Evolutionary conservation across 2,329 filamentous ascomycete genomes (phyloP), one percentile per base, ranked within the genome.

Genomic region (Allantophomopsis cytisporea): DNA sequence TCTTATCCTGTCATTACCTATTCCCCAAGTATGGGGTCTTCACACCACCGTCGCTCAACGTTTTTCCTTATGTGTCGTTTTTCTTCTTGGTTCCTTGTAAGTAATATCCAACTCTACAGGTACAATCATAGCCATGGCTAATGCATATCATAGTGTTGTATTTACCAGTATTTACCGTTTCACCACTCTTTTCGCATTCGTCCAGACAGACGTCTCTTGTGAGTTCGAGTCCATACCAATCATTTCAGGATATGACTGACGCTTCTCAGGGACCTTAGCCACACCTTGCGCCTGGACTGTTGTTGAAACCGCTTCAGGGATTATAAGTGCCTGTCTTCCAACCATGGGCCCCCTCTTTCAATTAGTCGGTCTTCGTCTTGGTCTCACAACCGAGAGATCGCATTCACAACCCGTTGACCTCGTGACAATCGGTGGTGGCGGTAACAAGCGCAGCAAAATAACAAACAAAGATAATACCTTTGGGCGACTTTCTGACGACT

Each of bases 241-340:
- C 50, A 14, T 47, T 56, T 28, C 43, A 43, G 37, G 38, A 41
- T 35, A 49, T 54, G 36, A 48, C 47, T 13, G 21, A 47, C 4
- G 40, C 44, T 35, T 16, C 36, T 4, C 50, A 57, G 58, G 52
- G 51, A 47, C 47, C 13, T 46, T 54, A 36, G 50, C 47, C 32
- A 43, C 51, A 15, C 50, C 52, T 15, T 57, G 57, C 42, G 47
- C 56, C 7, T 55, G 58, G 50, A 58, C 56, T 7, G 53, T 49
- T 30, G 45, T 59, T 20, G 58, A 60, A 42, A 51, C 56, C 7
- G 54, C 51, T 15, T 49, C 57, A 10, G 58, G 54, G n/a, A 58
- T 61, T 38, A 48, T 61, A 10, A 58, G 54, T 20, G 57, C 56
- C 12, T 60, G 58, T 37, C 50, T 61, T 12, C 58, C 58, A 15